Evolutionary conservation across 192 early-diverging fungal genomes (phyloP).

Genomic region (Mortierella hygrophila): DNA sequence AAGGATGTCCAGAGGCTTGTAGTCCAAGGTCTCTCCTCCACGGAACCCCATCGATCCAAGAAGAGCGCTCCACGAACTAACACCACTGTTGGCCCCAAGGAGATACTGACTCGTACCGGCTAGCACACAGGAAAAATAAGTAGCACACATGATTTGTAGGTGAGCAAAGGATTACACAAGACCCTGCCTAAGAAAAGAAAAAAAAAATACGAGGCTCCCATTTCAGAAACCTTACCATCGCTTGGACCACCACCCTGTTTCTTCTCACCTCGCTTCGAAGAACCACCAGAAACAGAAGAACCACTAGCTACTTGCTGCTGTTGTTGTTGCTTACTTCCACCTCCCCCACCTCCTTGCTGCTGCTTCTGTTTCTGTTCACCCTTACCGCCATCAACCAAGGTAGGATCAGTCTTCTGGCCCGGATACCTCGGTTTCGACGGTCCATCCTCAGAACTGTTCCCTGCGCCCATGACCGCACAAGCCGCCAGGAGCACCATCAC

Average conservation of each 20-base stretch:
- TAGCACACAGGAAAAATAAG: not conserved
- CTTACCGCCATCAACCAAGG: not conserved
- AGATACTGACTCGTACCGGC: not conserved
- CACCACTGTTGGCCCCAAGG: not conserved
- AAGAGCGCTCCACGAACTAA: conserved; percentile 15
- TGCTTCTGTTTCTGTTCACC: not conserved
- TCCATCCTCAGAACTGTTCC: not conserved
- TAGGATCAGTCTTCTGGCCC: not conserved
- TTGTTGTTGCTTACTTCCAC: conserved; percentile 1
- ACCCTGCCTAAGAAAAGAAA: not conserved
- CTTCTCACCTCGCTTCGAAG: not conserved
- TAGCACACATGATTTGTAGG: not conserved
- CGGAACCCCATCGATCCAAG: conserved; percentile 17
- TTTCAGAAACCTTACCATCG: not conserved
- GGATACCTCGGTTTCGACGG: not conserved
- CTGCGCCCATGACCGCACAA: not conserved
- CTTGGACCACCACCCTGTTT: not conserved
- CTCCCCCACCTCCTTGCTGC: not conserved
- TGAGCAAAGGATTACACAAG: not conserved
- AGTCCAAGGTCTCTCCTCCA: conserved; percentile 6
- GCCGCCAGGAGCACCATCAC: not conserved
- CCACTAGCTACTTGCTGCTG: not conserved
- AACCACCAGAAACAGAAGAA: not conserved
- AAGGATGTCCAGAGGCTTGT: conserved; percentile 11
- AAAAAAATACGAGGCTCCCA: not conserved